Base-by-base conservation (phyloP, 192 early-diverging fungal genomes). In the Backusella liffmaniae region DNA sequence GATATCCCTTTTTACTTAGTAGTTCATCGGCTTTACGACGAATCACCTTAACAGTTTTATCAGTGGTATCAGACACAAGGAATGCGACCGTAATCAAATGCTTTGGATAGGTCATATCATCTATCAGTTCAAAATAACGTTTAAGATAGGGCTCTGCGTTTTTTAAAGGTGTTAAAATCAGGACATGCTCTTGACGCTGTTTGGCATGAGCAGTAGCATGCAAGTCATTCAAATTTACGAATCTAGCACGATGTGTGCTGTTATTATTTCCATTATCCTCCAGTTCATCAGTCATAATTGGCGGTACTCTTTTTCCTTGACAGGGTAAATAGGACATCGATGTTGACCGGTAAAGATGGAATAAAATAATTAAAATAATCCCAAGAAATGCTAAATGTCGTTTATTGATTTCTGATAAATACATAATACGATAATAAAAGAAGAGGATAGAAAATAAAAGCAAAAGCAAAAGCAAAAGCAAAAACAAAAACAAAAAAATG, bases 101-200 rank as follows among this genome's bases (percentile, higher is more conserved):
- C 56, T 85, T 83, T 13, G 86, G 86, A 66, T 90, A 90, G 21
- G 79, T 75, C 29, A 90, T 39, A 37, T 75, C 78, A 62, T 85
- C 85, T 10, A 90, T 36, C 26, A 86, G 78, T 0, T 86, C 84
- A 82, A 90, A 88, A 76, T 90, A 90, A 18, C 85, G 82, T 4
- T 79, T 80, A 36, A 90, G 73, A 23, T 90, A 85, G 26, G 82
- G 74, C 41, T 81, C 83, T 49, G 85, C 85, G 75, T 90, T 88
- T 46, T 90, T 90, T 6, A 90, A 16, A 7, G 88, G 88, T 12
- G 88, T 90, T 44, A 90, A 75, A 7, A 90, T 90, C 49, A 90
- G 68, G 5, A 80, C 72, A 70, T 81, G 73, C 30, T 81, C 73
- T 39, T 66, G 41, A 5, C 72, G 76, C 23, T 68, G 26, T 18